Percentiles rank a stretch among this genome's conserved stretches.
These are phyloP conservation scores for Penicillium palitans DNA, from an alignment of 2,329 filamentous ascomycete species.

Conservation along the genomic window DNA sequence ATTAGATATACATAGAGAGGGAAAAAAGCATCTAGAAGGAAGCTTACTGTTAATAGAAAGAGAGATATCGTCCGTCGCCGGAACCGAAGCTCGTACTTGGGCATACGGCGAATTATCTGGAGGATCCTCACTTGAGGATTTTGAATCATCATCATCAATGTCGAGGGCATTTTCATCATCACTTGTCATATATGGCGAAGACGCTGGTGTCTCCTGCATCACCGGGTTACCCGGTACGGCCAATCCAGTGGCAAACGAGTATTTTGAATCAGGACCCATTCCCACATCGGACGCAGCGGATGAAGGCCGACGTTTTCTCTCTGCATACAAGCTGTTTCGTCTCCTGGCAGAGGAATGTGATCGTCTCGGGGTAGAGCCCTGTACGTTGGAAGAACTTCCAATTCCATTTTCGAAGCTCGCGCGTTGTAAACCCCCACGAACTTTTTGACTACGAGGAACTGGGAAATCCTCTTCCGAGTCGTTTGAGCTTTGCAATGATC, in stretches of 20 bases:
- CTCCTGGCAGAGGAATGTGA: constrained; percentile 20
- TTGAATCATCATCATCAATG: constrained; percentile 37
- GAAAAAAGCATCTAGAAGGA: background rate
- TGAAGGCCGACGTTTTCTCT: constrained; percentile 26
- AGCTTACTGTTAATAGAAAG: constrained; percentile 71
- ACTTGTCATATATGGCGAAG: constrained; percentile 24
- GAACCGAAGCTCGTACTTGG: constrained; percentile 76
- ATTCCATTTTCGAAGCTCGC: constrained; percentile 15
- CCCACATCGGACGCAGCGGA: constrained; percentile 34
- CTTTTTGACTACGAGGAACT: background rate
- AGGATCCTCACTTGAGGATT: constrained; percentile 34
- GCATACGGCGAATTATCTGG: constrained; percentile 56
- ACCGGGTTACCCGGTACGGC: constrained; percentile 28
- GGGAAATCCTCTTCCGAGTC: constrained; percentile 31
- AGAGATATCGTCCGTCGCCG: constrained; percentile 70
- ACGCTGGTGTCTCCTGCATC: constrained; percentile 25
- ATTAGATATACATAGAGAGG: constrained; percentile 3
- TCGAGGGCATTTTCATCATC: constrained; percentile 24
- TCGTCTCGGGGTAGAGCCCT: constrained; percentile 8
- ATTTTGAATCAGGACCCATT: constrained; percentile 35
- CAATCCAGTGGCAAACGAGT: constrained; percentile 33
- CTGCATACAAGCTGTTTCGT: constrained; percentile 18
- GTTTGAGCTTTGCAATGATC: constrained; percentile 52
- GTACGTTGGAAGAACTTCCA: constrained; percentile 19
- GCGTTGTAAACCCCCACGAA: background rate